These are phyloP conservation scores for Rhododendron vialii DNA, from an alignment of 148 eudicot genomes.

Conservation along the genomic window DNA sequence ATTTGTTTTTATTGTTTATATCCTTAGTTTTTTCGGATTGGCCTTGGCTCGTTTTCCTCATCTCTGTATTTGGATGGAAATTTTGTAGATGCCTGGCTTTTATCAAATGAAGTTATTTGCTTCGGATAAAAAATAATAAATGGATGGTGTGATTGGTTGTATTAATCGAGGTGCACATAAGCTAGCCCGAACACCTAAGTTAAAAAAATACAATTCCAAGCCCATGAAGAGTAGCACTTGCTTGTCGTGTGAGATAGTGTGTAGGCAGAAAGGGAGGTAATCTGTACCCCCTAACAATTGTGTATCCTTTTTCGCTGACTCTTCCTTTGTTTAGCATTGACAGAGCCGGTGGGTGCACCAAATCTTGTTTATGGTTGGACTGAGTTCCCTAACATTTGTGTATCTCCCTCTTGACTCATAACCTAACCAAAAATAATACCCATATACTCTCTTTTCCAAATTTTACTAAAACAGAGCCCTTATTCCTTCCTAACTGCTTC, in stretches of 20 bases:
- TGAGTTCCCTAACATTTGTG: conserved; percentile 2
- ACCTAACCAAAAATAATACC: conserved; percentile 23
- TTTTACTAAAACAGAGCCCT: not conserved
- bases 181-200: no score
- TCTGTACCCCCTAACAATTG: not conserved
- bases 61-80: no score
- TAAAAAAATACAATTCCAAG: not conserved
- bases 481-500: not conserved
- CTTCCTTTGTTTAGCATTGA: conserved; percentile 1
- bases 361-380: conserved; percentile 30
- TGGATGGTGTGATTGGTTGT: no score
- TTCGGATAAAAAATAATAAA: no score
- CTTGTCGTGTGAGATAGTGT: not conserved
- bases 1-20: no score
- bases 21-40: no score
- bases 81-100: no score
- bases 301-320: not conserved
- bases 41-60: no score
- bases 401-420: conserved; percentile 11
- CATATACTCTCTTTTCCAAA: not conserved
- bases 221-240: not conserved
- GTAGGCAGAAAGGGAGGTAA: not conserved
- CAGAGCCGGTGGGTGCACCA: conserved; percentile 49
- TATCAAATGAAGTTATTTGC: no score
- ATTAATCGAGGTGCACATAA: no score